Conservation (phyloP, 1,284 basidiomycete genomes). For the Apiotrichum mycotoxinovorans region DNA sequence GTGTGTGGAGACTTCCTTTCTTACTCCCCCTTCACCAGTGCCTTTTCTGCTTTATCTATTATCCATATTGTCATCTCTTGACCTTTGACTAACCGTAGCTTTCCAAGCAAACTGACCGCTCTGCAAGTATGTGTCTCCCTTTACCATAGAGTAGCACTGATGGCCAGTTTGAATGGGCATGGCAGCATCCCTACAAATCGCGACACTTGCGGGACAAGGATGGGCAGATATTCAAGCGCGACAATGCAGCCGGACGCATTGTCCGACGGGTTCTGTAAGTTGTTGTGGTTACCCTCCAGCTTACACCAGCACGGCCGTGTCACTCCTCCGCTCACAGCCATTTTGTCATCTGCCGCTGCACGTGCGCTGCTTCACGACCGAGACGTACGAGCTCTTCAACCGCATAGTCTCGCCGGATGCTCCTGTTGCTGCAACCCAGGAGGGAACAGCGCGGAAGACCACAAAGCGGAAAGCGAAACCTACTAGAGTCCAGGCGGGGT, state of each 20-base stretch:
- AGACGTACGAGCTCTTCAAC: conserved; percentile 28
- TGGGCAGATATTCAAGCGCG: conserved; percentile 34
- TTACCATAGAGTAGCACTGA: not conserved
- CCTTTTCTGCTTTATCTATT: no score
- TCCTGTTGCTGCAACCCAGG: no score
- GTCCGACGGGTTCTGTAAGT: conserved; percentile 39
- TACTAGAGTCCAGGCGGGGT: no score
- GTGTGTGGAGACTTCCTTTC: conserved; percentile 16
- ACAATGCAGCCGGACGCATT: conserved; percentile 36
- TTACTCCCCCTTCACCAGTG: no score
- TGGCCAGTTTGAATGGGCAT: conserved; percentile 82
- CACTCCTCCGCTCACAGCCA: conserved; percentile 31
- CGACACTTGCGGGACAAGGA: conserved; percentile 46
- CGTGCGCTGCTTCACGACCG: conserved; percentile 64
- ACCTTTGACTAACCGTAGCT: conserved; percentile 54
- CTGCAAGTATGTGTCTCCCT: conserved; percentile 51
- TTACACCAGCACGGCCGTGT: conserved; percentile 34
- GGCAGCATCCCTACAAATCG: conserved; percentile 66
- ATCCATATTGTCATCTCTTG: no score
- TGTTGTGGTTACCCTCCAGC: conserved; percentile 8
- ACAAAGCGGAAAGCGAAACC: no score
- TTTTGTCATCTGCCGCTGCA: conserved; percentile 30
- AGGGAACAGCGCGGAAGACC: no score
- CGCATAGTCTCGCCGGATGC: no score
- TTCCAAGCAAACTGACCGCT: conserved; percentile 78